A percentile compares a stretch with the other conserved stretches of the same genome.
phyloP scores from a whole-genome alignment of 306 rosid genomes.

The Cucurbita maxima region DNA sequence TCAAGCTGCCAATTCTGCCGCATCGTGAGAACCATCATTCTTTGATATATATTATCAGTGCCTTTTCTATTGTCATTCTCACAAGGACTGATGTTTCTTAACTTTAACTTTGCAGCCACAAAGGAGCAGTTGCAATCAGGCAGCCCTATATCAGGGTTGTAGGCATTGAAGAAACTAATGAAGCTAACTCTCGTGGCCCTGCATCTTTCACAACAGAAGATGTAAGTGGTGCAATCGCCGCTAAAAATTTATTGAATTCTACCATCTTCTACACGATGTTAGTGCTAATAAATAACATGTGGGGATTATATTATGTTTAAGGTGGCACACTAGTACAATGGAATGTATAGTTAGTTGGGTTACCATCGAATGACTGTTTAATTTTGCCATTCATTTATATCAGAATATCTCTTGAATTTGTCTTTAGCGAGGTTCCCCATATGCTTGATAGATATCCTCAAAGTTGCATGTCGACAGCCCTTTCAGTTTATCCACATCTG shows the following conservation, averaged over 20 bases:
- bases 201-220: slow-evolving; percentile 55
- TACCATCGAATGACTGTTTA: not conserved
- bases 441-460: not conserved
- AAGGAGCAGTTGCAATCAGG: slow-evolving; percentile 92
- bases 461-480: not conserved
- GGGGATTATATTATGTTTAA: not conserved
- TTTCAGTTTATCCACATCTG: not conserved
- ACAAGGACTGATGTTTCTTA: not conserved
- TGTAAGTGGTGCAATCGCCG: slow-evolving; percentile 27
- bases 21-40: slow-evolving; percentile 39
- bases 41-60: not conserved
- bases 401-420: not conserved
- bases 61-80: not conserved
- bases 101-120: slow-evolving; percentile 41
- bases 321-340: not conserved
- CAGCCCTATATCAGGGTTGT: slow-evolving; percentile 95
- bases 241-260: not conserved
- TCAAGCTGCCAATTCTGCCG: slow-evolving; percentile 69
- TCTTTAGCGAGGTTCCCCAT: not conserved
- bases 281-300: not conserved
- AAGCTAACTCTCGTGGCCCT: slow-evolving; percentile 60
- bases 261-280: not conserved
- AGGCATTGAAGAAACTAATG: slow-evolving; percentile 77
- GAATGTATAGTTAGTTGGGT: not conserved
- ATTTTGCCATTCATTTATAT: not conserved